A percentile compares a stretch with the other conserved stretches of the same genome.
Evolutionary conservation across 2,329 filamentous ascomycete genomes (phyloP).

Genomic region (Ceratocystis albifundus): DNA sequence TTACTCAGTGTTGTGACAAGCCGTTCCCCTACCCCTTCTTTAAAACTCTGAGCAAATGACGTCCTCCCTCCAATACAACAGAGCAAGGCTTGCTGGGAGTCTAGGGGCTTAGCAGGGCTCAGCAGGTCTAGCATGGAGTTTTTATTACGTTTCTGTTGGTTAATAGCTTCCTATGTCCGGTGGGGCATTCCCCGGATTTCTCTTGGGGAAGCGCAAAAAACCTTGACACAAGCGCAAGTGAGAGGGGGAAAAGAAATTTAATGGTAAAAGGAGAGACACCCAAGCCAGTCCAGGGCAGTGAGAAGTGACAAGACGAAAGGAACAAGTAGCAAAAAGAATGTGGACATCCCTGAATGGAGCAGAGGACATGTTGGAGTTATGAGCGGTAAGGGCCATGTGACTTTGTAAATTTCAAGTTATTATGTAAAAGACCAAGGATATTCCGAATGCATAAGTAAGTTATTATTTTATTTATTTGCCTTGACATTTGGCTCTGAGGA

Average conservation of each 20-base stretch:
- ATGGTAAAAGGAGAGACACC: background rate
- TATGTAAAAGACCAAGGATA: background rate
- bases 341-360: background rate
- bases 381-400: background rate
- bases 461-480: no score
- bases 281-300: no score
- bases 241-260: background rate
- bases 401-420: background rate
- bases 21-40: no score
- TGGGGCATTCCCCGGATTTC: conserved; percentile 19
- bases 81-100: background rate
- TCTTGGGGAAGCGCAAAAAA: conserved; percentile 13
- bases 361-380: background rate
- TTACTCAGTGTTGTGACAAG: no score
- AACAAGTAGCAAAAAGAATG: background rate
- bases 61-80: background rate
- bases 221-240: conserved; percentile 1
- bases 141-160: conserved; percentile 21
- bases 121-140: background rate
- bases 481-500: no score
- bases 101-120: background rate
- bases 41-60: no score
- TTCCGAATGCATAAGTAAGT: background rate
- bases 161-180: conserved; percentile 14
- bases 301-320: background rate